Base-by-base conservation (phyloP, 2,329 filamentous ascomycete species). In the Ophiostoma novo-ulmi region DNA sequence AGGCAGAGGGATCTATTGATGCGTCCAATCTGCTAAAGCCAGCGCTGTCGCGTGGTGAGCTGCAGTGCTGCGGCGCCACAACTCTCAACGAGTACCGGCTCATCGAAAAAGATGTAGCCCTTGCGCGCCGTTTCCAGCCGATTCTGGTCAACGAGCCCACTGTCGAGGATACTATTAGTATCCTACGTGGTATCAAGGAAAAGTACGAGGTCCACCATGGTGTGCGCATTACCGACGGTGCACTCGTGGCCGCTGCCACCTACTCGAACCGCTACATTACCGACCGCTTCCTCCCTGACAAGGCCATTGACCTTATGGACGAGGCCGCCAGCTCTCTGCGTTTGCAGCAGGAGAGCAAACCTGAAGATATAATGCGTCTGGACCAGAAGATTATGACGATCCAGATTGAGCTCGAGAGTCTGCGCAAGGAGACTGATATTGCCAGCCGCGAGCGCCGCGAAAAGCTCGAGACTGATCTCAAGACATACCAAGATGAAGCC, bases 191-290 rank as follows among this genome's bases (percentile, higher is more conserved):
- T 67, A 97, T 99, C 82, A 98, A 98, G 78, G 94, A 98, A 77
- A 92, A 93, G 75, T 99, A 99, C 77, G 95, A 98, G 79, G 92
- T 98, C 0, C 95, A 98, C 75, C 95, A 99, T 77, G 94, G 95
- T 80, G 94, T 98, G 0, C 87, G 94, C 70, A 98, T 99, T 74
- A 97, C 93, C 0, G 95, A 98, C 76, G 90, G 91, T 1, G 93
- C 95, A 7, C 82, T 98, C 13, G 94, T 99, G 17, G 93, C 95
- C 1, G 94, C 95, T 2, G 94, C 94, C 1, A 91, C 92, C 0
- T 91, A 96, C 77, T 95, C 92, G 73, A 98, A 98, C 77, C 91
- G 95, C 69, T 99, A 98, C 79, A 95, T 99, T 75, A 97, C 94
- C 17, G 94, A 98, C 77, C 90, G 95, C 1, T 98, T 97, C 80